A percentile compares a stretch with the other conserved stretches of the same genome.
Conservation (phyloP, 2,329 filamentous ascomycete genomes). For the Colletotrichum filicis region DNA sequence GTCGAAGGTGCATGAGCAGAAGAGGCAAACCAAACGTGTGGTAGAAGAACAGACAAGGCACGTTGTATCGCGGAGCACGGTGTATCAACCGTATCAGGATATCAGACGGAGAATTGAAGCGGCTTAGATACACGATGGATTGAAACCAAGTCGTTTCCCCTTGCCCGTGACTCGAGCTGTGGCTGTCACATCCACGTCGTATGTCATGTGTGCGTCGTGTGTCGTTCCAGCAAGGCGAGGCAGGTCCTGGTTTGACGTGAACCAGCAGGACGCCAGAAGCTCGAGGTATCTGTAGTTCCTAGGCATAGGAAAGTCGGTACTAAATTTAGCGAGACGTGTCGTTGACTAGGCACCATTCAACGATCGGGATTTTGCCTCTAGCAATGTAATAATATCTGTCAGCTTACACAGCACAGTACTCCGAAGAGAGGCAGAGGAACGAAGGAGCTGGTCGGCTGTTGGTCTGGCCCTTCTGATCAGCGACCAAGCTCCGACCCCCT, state of each 20-base stretch:
- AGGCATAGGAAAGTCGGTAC: neutral
- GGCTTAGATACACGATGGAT: constrained; percentile 17
- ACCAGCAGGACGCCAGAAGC: neutral
- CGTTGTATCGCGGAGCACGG: neutral
- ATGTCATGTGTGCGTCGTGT: neutral
- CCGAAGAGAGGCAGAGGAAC: neutral
- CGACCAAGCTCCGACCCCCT: constrained; percentile 13
- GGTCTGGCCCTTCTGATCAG: constrained; percentile 24
- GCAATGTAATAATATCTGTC: neutral
- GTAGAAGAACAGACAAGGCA: neutral
- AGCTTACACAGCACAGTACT: too few species aligned
- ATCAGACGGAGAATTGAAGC: constrained; percentile 14
- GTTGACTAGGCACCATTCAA: neutral
- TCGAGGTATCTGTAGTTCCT: neutral
- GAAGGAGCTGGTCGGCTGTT: neutral
- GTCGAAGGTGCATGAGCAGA: neutral
- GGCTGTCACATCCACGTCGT: constrained; percentile 11
- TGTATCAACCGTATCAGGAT: neutral
- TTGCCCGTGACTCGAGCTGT: constrained; percentile 9
- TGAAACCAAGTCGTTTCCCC: constrained; percentile 12
- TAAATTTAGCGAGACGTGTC: neutral
- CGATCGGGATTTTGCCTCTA: neutral
- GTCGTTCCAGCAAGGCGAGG: neutral
- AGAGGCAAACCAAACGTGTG: neutral
- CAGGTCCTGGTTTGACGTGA: neutral